Evolutionary conservation across 257 asterid species (phyloP), one percentile per base, ranked within the genome.

Genomic region (Petunia secreta): DNA sequence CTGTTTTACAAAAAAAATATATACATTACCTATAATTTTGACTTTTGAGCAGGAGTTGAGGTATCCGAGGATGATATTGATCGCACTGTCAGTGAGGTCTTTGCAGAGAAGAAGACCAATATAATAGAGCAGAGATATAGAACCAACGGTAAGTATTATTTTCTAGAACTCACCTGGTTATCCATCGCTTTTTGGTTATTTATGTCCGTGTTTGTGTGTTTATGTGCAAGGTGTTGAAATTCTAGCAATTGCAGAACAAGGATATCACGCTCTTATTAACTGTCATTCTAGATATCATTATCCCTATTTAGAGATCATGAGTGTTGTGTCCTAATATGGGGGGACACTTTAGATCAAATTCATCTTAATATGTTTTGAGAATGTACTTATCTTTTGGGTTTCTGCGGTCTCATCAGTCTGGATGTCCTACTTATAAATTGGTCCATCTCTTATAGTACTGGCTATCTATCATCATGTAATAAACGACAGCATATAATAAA

Each of bases 41-140:
- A 13, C 67, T 74, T 43, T 71, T 79, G 68, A 5, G 83, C 84
- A 93, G 99, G 98, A 65, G 88, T 93, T 54, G 97, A 95, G 87
- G 97, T 92, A 81, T 88, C 97, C 65, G 69, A 60, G 81, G 91
- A 91, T 84, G 97, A 92, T 77, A 92, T 91, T 75, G 85, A 91
- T 80, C 69, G 36, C 38, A 85, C 92, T 71, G 92, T 86, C 44
- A 83, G 90, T 87, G 94, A 90, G 86, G 86, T 88, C 38, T 91
- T 92, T 87, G 96, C 90, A 78, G 97, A 91, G 86, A 91, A 88
- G 16, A 89, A 83, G 82, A 74, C 89, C 50, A 81, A 63, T 80
- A 92, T 95, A 71, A 16, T 91, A 80, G 97, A 91, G 89, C 93
- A 91, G 87, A 94, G 98, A 6, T 95, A 95, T 84, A 89, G 97